Evolutionary conservation across 2,329 filamentous ascomycete species (phyloP).

Genomic region (Cyphellophora attinorum): DNA sequence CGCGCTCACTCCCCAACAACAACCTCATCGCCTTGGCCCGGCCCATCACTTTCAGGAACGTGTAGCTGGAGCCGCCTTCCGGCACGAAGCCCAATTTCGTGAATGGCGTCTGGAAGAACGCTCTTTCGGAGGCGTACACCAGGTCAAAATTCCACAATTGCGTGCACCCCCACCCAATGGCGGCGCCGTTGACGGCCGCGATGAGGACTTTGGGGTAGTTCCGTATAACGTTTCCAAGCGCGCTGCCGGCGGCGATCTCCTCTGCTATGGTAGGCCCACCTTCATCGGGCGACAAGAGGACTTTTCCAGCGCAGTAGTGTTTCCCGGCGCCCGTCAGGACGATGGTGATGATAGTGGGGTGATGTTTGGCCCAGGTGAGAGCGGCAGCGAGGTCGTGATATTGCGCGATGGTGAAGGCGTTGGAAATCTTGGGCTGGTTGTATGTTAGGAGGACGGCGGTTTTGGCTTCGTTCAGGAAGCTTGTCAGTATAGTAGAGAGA

Average conservation of each 20-base stretch:
- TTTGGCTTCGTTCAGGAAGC: conserved; percentile 1
- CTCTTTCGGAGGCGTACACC: conserved; percentile 70
- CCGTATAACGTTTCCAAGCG: conserved; percentile 16
- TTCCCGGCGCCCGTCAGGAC: conserved; percentile 7
- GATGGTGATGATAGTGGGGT: conserved; percentile 4
- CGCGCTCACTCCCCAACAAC: conserved; percentile 8
- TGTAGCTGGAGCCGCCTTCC: conserved; percentile 64
- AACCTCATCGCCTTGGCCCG: conserved; percentile 10
- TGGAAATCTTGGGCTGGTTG: conserved; percentile 6
- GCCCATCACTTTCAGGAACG: conserved; percentile 8
- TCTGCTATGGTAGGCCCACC: neutral
- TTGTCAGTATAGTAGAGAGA: too few relatives aligned
- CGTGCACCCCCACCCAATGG: conserved; percentile 75
- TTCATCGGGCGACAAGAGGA: neutral
- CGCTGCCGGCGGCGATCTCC: neutral
- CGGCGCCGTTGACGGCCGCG: conserved; percentile 82
- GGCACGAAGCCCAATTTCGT: conserved; percentile 77
- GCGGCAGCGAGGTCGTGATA: conserved; percentile 5
- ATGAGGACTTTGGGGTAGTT: conserved; percentile 88
- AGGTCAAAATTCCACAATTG: conserved; percentile 78
- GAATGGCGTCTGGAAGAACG: conserved; percentile 86
- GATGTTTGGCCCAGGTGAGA: conserved; percentile 2
- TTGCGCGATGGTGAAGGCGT: conserved; percentile 1
- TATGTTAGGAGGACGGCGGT: conserved; percentile 6
- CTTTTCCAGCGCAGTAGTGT: conserved; percentile 5